These are phyloP conservation scores for Dalbergia cochinchinensis DNA, from an alignment of 306 rosid genomes.

Conservation along the genomic window DNA sequence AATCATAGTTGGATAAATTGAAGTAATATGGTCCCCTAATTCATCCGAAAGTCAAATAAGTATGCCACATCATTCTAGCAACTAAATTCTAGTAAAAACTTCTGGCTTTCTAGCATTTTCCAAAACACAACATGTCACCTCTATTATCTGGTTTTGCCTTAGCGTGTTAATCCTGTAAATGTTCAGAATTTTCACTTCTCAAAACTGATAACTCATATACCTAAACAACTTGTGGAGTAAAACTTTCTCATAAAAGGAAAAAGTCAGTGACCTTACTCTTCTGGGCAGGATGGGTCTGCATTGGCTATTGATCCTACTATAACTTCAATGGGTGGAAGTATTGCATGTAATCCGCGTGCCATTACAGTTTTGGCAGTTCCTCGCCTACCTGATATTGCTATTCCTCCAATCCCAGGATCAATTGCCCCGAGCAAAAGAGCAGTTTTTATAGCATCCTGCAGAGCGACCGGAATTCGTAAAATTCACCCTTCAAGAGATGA, in stretches of 20 bases:
- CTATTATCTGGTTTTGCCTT: constrained; percentile 1
- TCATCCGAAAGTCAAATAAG: too few relatives aligned
- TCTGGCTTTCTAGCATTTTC: too few relatives aligned
- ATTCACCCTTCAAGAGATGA: constrained; percentile 29
- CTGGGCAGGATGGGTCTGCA: constrained; percentile 87
- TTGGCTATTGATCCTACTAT: constrained; percentile 88
- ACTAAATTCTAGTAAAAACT: too few relatives aligned
- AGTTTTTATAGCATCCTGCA: constrained; percentile 93
- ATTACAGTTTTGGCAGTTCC: constrained; percentile 96
- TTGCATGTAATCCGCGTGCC: constrained; percentile 94
- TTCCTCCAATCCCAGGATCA: constrained; percentile 90
- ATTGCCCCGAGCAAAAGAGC: constrained; percentile 94
- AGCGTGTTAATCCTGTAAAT: not conserved
- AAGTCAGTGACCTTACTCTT: constrained; percentile 78
- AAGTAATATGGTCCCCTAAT: too few relatives aligned
- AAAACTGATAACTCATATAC: constrained; percentile 10
- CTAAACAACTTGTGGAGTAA: not conserved
- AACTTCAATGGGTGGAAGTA: constrained; percentile 93
- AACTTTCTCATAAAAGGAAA: constrained; percentile 24
- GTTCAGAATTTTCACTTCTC: not conserved
- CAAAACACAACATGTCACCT: constrained; percentile 1
- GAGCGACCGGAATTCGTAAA: constrained; percentile 26
- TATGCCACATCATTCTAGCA: too few relatives aligned
- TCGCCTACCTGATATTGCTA: constrained; percentile 90
- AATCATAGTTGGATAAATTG: too few relatives aligned